A percentile compares a stretch with the other conserved stretches of the same genome.
Conservation (phyloP, 2,329 filamentous ascomycete species). For the Colletotrichum neosansevieriae region DNA sequence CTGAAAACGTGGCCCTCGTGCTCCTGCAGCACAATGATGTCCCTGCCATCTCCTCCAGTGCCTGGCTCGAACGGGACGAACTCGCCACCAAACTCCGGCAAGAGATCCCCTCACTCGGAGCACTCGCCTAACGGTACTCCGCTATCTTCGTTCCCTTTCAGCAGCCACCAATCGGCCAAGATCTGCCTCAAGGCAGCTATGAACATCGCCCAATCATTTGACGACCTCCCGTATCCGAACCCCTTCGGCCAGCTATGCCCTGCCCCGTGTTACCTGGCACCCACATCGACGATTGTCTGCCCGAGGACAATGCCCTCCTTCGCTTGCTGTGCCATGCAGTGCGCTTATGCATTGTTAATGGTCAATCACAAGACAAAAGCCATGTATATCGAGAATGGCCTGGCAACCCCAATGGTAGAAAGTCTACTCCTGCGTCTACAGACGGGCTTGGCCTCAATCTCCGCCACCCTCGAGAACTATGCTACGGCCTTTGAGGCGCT, state of each 20-base stretch:
- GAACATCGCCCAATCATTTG: slow-evolving; percentile 60
- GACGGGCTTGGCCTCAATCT: slow-evolving; percentile 55
- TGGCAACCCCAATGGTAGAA: slow-evolving; percentile 46
- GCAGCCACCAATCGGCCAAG: slow-evolving; percentile 59
- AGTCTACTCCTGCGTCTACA: slow-evolving; percentile 55
- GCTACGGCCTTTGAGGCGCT: slow-evolving; percentile 58
- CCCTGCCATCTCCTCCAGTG: slow-evolving; percentile 46
- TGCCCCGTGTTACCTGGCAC: slow-evolving; percentile 50
- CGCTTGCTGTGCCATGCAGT: slow-evolving; percentile 60
- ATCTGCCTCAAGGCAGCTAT: slow-evolving; percentile 63
- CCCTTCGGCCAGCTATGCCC: slow-evolving; percentile 52
- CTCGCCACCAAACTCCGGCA: slow-evolving; percentile 41
- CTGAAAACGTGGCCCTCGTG: slow-evolving; percentile 51
- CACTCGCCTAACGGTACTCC: slow-evolving; percentile 35
- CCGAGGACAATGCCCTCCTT: slow-evolving; percentile 60
- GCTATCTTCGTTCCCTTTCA: slow-evolving; percentile 54
- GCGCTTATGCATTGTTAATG: slow-evolving; percentile 58
- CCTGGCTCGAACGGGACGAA: slow-evolving; percentile 46
- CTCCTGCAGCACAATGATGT: slow-evolving; percentile 48
- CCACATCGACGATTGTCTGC: slow-evolving; percentile 52
- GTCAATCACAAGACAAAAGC: slow-evolving; percentile 56
- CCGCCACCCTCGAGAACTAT: slow-evolving; percentile 57
- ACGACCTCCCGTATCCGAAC: slow-evolving; percentile 59
- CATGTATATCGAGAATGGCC: slow-evolving; percentile 47
- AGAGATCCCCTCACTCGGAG: slow-evolving; percentile 40